Evolutionary conservation across 768 basidiomycete genomes (phyloP), one percentile per base, ranked within the genome.

Genomic region (Lentinula sp.): DNA sequence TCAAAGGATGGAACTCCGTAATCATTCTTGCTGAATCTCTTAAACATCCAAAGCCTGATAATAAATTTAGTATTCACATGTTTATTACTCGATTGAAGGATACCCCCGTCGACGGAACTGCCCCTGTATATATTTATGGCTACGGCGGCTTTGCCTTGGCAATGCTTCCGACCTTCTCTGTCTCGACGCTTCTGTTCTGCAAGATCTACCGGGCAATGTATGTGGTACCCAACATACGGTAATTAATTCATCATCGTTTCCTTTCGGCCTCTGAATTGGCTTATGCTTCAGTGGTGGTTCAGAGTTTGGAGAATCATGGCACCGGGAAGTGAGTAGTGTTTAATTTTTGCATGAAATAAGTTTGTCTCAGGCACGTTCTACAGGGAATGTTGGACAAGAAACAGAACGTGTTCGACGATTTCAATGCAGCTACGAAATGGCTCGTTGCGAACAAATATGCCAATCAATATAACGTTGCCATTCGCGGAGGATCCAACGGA

Each of bases 241-340:
- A 57, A 9, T 43, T 15, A n/a, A 36, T 35, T 20, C 37, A 54
- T n/a, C 6, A n/a, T 57, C n/a, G 6, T 43, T 6, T 57, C 18
- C 2, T 35, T 13, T n/a, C 16, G 23, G 13, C 8, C 28, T 33
- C 13, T 43, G 6, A 43, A 4, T n/a, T 43, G 15, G 16, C 5
- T 12, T 13, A 57, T 28, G 0, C n/a, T 15, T 57, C 15, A 57
- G 55, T 18, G 55, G 55, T 7, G 55, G 55, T 39, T 57, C 55
- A 28, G 55, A 57, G 18, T 57, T 37, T 41, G 55, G 55, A 16
- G 55, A 57, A 57, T 57, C 55, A 57, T 57, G 55, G 55, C 55
- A 57, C 39, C 55, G 39, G 41, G 55, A 36, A 12, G 55, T 57
- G 10, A 39, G 55, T 43, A n/a, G 16, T 4, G 6, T 43, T 13